phyloP scores from a whole-genome alignment of 2,329 filamentous ascomycete species.

The Teratosphaeria zuluensis region DNA sequence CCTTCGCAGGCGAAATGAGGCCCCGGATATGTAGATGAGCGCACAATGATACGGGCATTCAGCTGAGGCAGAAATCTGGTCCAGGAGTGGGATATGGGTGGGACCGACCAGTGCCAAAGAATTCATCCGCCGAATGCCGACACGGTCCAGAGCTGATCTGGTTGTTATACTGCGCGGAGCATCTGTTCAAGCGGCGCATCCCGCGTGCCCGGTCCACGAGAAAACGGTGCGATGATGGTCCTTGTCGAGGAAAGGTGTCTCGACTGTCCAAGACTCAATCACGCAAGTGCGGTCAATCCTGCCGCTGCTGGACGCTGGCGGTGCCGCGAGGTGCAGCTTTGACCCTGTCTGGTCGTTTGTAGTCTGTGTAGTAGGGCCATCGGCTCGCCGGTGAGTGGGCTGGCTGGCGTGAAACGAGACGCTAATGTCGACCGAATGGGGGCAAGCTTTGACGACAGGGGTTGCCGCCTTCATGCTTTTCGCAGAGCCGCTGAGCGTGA shows the following conservation, averaged over 20 bases:
- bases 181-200: constrained; percentile 3
- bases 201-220: constrained; percentile 1
- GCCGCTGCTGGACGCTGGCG: neutral
- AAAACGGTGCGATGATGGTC: neutral
- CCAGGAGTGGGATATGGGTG: neutral
- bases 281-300: neutral
- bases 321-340: neutral
- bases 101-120: neutral
- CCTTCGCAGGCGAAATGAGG: constrained; percentile 5
- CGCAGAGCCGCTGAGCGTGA: constrained; percentile 4
- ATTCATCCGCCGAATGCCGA: neutral
- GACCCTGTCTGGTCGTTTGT: neutral
- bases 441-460: neutral
- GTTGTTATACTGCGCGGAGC: neutral
- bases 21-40: neutral
- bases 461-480: neutral
- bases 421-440: neutral
- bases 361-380: neutral
- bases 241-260: neutral
- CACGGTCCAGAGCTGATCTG: neutral
- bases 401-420: constrained; percentile 3
- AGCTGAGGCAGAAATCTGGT: neutral
- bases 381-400: constrained; percentile 1
- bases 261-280: neutral
- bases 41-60: neutral